Evolutionary conservation across 768 basidiomycete genomes (phyloP).

Genomic region (Agaricus blazei): DNA sequence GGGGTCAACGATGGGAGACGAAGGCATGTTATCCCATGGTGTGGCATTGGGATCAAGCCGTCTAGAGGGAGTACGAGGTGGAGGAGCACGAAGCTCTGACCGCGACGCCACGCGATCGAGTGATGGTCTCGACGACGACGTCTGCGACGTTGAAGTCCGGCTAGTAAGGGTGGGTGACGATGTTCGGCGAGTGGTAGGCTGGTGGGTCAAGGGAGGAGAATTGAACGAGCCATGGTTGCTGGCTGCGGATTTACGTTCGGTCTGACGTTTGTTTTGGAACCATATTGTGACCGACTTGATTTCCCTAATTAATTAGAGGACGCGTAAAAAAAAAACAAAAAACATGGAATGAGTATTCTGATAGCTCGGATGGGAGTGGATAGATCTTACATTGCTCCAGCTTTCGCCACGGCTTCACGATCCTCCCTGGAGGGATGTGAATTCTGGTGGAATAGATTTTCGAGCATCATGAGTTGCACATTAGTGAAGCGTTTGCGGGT

Average conservation of each 20-base stretch:
- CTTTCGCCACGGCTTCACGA: conserved; percentile 56
- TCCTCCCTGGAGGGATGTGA: conserved; percentile 75
- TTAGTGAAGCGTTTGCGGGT: conserved; percentile 70
- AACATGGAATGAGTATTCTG: background rate
- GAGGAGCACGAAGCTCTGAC: conserved; percentile 39
- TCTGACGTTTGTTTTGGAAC: conserved; percentile 82
- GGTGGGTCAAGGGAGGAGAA: conserved; percentile 15
- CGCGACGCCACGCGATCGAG: conserved; percentile 58
- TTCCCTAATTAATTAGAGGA: conserved; percentile 38
- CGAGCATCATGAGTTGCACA: conserved; percentile 65
- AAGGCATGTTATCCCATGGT: conserved; percentile 56
- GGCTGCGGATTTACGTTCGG: conserved; percentile 52
- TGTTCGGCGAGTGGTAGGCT: conserved; percentile 18
- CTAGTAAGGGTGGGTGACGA: conserved; percentile 26
- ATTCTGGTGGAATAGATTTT: conserved; percentile 65
- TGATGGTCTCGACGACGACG: conserved; percentile 35
- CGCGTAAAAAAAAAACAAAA: conserved; percentile 2
- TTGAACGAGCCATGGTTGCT: conserved; percentile 25
- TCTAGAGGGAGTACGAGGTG: conserved; percentile 36
- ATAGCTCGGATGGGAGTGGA: background rate
- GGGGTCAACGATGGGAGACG: conserved; percentile 53
- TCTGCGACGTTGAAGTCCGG: conserved; percentile 20
- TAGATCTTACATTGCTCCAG: conserved; percentile 57
- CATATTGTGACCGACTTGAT: conserved; percentile 72
- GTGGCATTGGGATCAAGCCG: conserved; percentile 30